A percentile compares a stretch with the other conserved stretches of the same genome.
These are phyloP conservation scores for Larix kaempferi DNA, from an alignment of 75 land plant species.

Conservation along the genomic window DNA sequence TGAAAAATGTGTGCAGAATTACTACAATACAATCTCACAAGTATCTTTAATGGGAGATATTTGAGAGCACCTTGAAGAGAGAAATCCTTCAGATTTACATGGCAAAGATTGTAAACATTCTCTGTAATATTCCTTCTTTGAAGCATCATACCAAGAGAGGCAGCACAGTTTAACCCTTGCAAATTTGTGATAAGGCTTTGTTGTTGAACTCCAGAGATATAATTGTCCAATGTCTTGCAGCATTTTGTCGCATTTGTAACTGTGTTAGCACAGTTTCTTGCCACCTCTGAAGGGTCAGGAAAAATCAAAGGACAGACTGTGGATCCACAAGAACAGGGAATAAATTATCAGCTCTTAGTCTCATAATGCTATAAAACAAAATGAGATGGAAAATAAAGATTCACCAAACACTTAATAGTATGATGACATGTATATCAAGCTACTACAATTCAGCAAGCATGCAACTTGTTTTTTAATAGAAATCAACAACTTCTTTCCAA, in stretches of 20 bases:
- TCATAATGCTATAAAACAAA: background rate
- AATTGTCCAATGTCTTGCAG: slow-evolving; percentile 63
- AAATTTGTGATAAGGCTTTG: slow-evolving; percentile 86
- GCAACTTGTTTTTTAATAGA: background rate
- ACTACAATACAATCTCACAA: background rate
- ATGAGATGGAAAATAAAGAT: background rate
- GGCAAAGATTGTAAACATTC: slow-evolving; percentile 67
- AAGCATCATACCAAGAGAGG: slow-evolving; percentile 59
- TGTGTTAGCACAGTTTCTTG: slow-evolving; percentile 34
- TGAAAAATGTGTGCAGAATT: background rate
- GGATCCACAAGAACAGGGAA: background rate
- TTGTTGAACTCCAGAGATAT: slow-evolving; percentile 70
- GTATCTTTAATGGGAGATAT: background rate
- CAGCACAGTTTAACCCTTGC: slow-evolving; percentile 86
- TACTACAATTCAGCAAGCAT: background rate
- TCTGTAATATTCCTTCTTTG: slow-evolving; percentile 59
- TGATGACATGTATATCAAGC: background rate
- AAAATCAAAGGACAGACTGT: slow-evolving; percentile 79
- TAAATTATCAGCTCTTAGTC: background rate
- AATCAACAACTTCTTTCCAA: background rate
- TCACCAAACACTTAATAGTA: background rate
- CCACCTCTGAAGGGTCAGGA: slow-evolving; percentile 43
- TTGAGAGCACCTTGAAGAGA: slow-evolving; percentile 69
- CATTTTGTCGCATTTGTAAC: slow-evolving; percentile 52
- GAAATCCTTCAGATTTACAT: slow-evolving; percentile 78